Conservation (phyloP, 345 rosid species). For the Microcos paniculata region DNA sequence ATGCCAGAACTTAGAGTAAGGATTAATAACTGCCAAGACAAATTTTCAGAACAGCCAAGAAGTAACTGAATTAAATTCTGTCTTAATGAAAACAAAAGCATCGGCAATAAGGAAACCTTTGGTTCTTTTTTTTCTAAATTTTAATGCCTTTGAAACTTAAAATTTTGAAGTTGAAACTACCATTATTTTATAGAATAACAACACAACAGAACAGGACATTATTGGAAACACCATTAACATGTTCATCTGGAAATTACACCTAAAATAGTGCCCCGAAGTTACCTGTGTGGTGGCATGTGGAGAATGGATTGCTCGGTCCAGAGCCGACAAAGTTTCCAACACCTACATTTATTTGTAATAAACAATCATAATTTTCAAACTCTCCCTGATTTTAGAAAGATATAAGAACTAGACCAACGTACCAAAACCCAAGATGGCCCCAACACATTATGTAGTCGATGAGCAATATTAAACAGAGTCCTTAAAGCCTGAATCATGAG, state of each 20-base stretch:
- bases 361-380: constrained; percentile 10
- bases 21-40: not conserved
- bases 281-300: constrained; percentile 98
- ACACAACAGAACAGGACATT: not conserved
- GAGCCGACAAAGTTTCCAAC: constrained; percentile 89
- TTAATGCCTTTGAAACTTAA: not conserved
- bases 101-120: not conserved
- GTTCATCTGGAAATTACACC: not conserved
- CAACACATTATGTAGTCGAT: constrained; percentile 87
- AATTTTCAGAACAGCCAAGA: not conserved
- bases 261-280: constrained; percentile 21
- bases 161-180: not conserved
- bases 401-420: constrained; percentile 36
- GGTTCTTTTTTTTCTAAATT: not conserved
- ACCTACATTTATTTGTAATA: constrained; percentile 50
- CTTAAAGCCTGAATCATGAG: constrained; percentile 69
- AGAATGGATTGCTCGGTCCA: constrained; percentile 92
- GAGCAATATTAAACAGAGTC: constrained; percentile 96
- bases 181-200: not conserved
- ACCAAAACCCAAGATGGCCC: constrained; percentile 99
- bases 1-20: not conserved
- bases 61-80: not conserved
- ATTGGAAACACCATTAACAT: not conserved
- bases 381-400: constrained; percentile 8
- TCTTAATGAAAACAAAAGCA: not conserved